Base-by-base conservation (phyloP, 1,284 basidiomycete species). In the Gymnopus androsaceus region DNA sequence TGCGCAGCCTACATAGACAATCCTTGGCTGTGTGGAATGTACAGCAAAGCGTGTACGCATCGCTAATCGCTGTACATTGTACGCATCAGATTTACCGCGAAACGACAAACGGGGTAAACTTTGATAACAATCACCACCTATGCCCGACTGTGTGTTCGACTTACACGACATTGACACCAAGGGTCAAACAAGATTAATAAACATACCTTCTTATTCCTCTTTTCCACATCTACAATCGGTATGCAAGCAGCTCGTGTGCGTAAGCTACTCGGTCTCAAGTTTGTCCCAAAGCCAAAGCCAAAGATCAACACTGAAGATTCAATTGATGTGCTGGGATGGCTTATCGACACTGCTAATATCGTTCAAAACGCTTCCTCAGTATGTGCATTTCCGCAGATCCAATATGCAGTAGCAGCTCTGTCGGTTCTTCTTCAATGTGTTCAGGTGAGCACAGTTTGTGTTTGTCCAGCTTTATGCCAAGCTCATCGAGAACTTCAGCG, bases 181-280 rank as follows among this genome's bases (percentile, higher is more conserved):
- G n/a, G n/a, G n/a, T n/a, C n/a, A n/a, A n/a, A n/a, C n/a, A n/a
- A n/a, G n/a, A n/a, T n/a, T n/a, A n/a, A n/a, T n/a, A n/a, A n/a
- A n/a, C n/a, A 14, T 33, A 33, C 31, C 31, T 33, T 7, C 31
- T 33, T 48, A 7, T 30, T 27, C 25, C 42, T 25, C 23, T 27
- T 3, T 8, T 42, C 12, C n/a, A 4, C 15, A 2, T 42, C 25
- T 5, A 42, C 25, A 4, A n/a, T 38, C 36, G 19, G 5, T 11
- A 48, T 48, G 46, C 46, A 33, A 19, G 31, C 46, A 6, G 31
- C 46, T 48, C 31, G 30, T 21, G 36, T 48, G 46, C 46, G 46
- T 2, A 48, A 36, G 30, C 46, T 48, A 1, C 46, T 48, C 21
- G 31, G 46, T 14, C 46, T 48, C 33, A 48, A 36, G 4, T 48